phyloP scores from a whole-genome alignment of 2,329 filamentous ascomycete species.

The Trichoderma sp. region DNA sequence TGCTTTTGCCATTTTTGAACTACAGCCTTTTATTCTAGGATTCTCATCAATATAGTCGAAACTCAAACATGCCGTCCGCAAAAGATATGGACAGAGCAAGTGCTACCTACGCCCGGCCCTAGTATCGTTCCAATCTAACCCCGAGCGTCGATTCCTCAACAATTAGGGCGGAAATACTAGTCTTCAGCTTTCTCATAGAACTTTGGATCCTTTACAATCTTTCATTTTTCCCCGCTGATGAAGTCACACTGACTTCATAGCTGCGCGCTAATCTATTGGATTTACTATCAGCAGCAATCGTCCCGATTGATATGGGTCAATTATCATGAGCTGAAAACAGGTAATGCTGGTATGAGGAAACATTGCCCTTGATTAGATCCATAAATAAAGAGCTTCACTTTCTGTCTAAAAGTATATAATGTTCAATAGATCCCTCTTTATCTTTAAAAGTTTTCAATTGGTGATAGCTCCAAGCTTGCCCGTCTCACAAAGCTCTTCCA shows the following conservation, averaged over 20 bases:
- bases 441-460: neutral
- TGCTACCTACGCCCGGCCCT: neutral
- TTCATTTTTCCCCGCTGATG: neutral
- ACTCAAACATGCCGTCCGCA: neutral
- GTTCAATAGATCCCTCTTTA: neutral
- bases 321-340: neutral
- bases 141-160: neutral
- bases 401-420: neutral
- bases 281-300: neutral
- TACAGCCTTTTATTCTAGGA: neutral
- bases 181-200: neutral
- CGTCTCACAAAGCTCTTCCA: neutral
- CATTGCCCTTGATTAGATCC: neutral
- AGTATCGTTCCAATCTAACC: neutral
- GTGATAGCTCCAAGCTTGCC: neutral
- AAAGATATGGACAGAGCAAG: neutral
- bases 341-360: neutral
- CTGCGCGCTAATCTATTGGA: neutral
- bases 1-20: neutral
- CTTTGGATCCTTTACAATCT: neutral
- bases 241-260: constrained; percentile 26
- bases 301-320: neutral
- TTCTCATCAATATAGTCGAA: neutral
- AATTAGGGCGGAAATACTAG: neutral
- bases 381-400: neutral